phyloP scores from a whole-genome alignment of 2,329 filamentous ascomycete species.

The Microdochium bolleyi region DNA sequence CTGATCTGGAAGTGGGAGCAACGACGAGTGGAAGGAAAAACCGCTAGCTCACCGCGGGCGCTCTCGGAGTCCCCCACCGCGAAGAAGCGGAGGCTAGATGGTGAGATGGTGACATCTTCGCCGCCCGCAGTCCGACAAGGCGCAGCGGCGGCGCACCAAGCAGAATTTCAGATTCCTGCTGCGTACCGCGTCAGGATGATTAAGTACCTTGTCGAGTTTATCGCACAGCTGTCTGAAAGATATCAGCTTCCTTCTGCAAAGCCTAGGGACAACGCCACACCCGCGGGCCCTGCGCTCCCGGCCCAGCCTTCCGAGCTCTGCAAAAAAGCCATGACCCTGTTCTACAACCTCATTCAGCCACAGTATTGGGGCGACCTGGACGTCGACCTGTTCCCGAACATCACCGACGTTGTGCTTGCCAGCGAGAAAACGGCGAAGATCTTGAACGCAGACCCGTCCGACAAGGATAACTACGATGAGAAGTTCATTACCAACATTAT shows the following conservation, averaged over 20 bases:
- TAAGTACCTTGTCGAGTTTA: conserved; percentile 94
- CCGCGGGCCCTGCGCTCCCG: conserved; percentile 37
- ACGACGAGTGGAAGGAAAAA: conserved; percentile 60
- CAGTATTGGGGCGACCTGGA: conserved; percentile 90
- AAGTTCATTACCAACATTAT: conserved; percentile 83
- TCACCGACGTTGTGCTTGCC: conserved; percentile 77
- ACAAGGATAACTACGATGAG: conserved; percentile 69
- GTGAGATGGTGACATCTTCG: conserved; percentile 44
- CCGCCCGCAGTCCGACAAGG: conserved; percentile 41
- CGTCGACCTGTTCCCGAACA: conserved; percentile 82
- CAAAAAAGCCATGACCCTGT: conserved; percentile 72
- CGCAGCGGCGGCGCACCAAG: conserved; percentile 36
- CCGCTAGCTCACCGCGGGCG: conserved; percentile 26
- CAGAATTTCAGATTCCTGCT: conserved; percentile 61
- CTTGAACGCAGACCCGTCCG: conserved; percentile 48
- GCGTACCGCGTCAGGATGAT: conserved; percentile 71
- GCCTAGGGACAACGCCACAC: conserved; percentile 42
- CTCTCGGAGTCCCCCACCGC: conserved; percentile 63
- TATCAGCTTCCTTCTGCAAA: conserved; percentile 69
- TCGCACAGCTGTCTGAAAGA: conserved; percentile 80
- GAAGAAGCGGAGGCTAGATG: conserved; percentile 71
- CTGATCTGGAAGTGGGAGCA: conserved; percentile 93
- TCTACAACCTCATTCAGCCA: conserved; percentile 78
- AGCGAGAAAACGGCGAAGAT: conserved; percentile 66
- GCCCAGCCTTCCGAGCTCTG: conserved; percentile 67